Base-by-base conservation (phyloP, 768 basidiomycete species). In the Hygrophoropsis aurantiaca region DNA sequence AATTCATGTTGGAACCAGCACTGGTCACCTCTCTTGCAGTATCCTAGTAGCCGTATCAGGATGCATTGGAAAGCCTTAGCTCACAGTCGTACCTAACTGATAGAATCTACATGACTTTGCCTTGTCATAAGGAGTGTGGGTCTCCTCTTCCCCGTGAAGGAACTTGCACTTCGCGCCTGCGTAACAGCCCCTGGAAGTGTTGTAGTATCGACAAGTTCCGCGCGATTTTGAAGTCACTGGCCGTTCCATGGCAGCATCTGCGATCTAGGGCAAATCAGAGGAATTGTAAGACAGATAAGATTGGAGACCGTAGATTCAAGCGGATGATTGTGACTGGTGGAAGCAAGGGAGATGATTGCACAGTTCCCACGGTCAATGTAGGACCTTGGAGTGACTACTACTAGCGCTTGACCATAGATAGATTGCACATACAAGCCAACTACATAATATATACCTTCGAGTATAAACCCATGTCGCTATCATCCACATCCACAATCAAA, bases 1-100 rank as follows among this genome's bases (percentile, higher is more conserved):
- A 69, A 56, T 43, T 65, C 70, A 58, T 92, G 89, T 25, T 69
- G 61, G 65, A 90, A 92, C 90, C 89, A 90, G 60, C 90, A 92
- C 26, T 67, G 63, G 37, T 79, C 79, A 11, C 85, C 88, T 25
- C 78, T 72, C 52, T 74, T 80, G 59, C 90, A 91, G 61, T 77
- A 87, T 0, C 90, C 89, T 87, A 40, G 11, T n/a, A 11, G 45
- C 39, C 19, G 23, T 9, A 20, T 49, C 24, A 45, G 40, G 42
- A 35, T 20, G 36, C 38, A 48, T 10, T 15, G 42, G 32, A 24
- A 18, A 39, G 35, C 2, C 37, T 27, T 19, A 41, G 21, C 16
- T 21, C 45, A 4, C 24, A 38, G 21, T 7, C 69, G n/a, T 44
- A 81, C 85, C 85, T 40, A 73, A 68, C 4, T 74, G 76, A 47